Conservation (phyloP, 2,329 filamentous ascomycete genomes). For the Diaporthe sp. region DNA sequence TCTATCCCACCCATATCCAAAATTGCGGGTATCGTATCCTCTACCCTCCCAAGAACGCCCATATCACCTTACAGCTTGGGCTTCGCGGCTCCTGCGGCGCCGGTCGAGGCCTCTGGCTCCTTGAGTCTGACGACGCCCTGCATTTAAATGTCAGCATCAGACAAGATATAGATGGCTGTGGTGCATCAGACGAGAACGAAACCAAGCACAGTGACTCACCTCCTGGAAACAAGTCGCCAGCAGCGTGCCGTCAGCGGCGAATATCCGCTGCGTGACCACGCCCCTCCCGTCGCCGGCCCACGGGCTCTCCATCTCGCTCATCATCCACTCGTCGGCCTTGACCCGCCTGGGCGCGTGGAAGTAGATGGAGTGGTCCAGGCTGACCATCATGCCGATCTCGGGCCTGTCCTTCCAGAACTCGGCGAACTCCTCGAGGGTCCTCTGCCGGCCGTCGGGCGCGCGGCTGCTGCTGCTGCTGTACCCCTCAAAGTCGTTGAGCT, state of each 20-base stretch:
- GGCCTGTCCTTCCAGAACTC: constrained; percentile 64
- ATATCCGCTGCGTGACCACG: constrained; percentile 82
- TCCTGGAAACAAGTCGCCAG: constrained; percentile 87
- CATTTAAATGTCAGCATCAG: background rate
- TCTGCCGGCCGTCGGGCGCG: constrained; percentile 45
- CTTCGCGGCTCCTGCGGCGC: background rate
- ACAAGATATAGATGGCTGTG: no score
- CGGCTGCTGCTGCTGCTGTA: constrained; percentile 15
- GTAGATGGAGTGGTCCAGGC: constrained; percentile 81
- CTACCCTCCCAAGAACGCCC: background rate
- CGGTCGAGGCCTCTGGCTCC: constrained; percentile 19
- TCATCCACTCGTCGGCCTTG: constrained; percentile 81
- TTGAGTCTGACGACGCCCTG: constrained; percentile 39
- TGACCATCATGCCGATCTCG: constrained; percentile 87
- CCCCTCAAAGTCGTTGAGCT: constrained; percentile 59
- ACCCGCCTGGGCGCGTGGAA: constrained; percentile 74
- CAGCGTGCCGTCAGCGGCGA: constrained; percentile 77
- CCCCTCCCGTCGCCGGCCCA: constrained; percentile 86
- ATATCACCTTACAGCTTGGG: constrained; percentile 33
- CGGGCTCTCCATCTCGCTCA: constrained; percentile 83
- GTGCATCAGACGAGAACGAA: background rate
- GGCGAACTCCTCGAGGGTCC: constrained; percentile 56
- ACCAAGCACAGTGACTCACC: constrained; percentile 57
- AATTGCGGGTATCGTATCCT: background rate
- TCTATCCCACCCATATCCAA: background rate